phyloP scores from a whole-genome alignment of 2,329 filamentous ascomycete genomes.

The Cercospora citrullina region DNA sequence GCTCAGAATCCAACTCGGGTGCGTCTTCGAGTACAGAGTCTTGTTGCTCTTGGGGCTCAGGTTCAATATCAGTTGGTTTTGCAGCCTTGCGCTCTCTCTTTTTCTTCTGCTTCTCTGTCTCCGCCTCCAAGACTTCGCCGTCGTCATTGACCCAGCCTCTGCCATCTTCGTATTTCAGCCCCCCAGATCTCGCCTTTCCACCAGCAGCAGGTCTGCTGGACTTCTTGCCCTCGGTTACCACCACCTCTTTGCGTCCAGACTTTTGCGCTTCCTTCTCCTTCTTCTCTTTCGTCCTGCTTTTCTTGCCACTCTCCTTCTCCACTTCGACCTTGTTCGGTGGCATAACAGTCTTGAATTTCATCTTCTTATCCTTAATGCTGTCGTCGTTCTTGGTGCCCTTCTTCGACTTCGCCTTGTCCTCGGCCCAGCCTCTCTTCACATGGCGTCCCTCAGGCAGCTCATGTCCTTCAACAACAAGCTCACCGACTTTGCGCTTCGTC shows the following conservation, averaged over 20 bases:
- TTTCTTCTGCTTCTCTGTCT: constrained; percentile 33
- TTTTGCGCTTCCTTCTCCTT: constrained; percentile 61
- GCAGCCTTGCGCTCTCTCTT: constrained; percentile 36
- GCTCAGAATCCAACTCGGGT: constrained; percentile 18
- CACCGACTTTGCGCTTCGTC: constrained; percentile 50
- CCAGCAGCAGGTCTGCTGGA: constrained; percentile 63
- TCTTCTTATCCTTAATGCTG: constrained; percentile 68
- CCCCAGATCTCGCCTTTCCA: constrained; percentile 46
- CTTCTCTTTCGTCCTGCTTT: constrained; percentile 60
- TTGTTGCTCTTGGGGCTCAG: background rate
- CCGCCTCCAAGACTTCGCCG: constrained; percentile 71
- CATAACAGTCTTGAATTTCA: constrained; percentile 79
- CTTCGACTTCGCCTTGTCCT: constrained; percentile 43
- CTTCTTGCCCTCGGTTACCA: constrained; percentile 88
- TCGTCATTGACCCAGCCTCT: constrained; percentile 84
- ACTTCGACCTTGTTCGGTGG: constrained; percentile 48
- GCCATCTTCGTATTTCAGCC: constrained; percentile 70
- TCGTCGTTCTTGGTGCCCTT: constrained; percentile 49
- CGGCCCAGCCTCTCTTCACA: constrained; percentile 88
- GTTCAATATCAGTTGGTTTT: background rate
- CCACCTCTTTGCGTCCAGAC: constrained; percentile 57
- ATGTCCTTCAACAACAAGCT: constrained; percentile 61
- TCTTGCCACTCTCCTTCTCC: constrained; percentile 60
- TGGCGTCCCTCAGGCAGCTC: constrained; percentile 72
- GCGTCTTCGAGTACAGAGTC: constrained; percentile 16